A percentile compares a stretch with the other conserved stretches of the same genome.
Evolutionary conservation across 306 rosid genomes (phyloP).

Genomic region (Dalbergia cochinchinensis): DNA sequence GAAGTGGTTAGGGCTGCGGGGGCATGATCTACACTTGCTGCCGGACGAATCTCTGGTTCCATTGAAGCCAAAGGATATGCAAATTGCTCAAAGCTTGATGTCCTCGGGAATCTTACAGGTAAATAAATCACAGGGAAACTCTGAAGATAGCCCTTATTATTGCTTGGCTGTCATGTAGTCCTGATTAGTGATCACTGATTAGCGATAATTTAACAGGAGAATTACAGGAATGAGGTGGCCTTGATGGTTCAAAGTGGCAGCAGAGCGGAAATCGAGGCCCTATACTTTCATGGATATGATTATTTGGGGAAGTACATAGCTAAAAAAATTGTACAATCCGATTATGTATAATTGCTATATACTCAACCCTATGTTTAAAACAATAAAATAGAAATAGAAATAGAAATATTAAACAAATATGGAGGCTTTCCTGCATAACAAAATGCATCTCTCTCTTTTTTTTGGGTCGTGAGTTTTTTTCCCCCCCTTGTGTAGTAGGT

Average conservation of each 20-base stretch:
- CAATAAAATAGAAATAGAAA: neutral
- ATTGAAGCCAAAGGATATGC: slow-evolving; percentile 74
- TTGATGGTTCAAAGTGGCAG: slow-evolving; percentile 72
- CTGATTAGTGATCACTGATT: neutral
- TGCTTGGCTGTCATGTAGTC: slow-evolving; percentile 21
- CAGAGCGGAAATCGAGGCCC: slow-evolving; percentile 90
- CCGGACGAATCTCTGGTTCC: slow-evolving; percentile 73
- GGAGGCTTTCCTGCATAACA: slow-evolving; percentile 2
- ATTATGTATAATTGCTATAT: slow-evolving; percentile 57
- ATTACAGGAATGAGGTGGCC: slow-evolving; percentile 74
- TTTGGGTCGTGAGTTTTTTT: too few relatives aligned
- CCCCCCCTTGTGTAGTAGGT: too few relatives aligned
- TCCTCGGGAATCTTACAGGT: slow-evolving; percentile 82
- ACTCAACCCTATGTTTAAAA: neutral
- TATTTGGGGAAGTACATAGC: slow-evolving; percentile 82
- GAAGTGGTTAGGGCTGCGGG: slow-evolving; percentile 86
- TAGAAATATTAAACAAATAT: neutral
- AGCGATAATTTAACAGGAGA: slow-evolving; percentile 59
- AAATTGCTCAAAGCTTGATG: slow-evolving; percentile 83
- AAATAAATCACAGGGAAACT: slow-evolving; percentile 39
- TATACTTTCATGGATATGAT: slow-evolving; percentile 77
- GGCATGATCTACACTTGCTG: slow-evolving; percentile 67
- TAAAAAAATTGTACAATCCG: slow-evolving; percentile 80
- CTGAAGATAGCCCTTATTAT: slow-evolving; percentile 3
- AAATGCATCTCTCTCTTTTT: too few relatives aligned